Evolutionary conservation across 768 basidiomycete genomes (phyloP).

Genomic region (Mycena capillaripes): DNA sequence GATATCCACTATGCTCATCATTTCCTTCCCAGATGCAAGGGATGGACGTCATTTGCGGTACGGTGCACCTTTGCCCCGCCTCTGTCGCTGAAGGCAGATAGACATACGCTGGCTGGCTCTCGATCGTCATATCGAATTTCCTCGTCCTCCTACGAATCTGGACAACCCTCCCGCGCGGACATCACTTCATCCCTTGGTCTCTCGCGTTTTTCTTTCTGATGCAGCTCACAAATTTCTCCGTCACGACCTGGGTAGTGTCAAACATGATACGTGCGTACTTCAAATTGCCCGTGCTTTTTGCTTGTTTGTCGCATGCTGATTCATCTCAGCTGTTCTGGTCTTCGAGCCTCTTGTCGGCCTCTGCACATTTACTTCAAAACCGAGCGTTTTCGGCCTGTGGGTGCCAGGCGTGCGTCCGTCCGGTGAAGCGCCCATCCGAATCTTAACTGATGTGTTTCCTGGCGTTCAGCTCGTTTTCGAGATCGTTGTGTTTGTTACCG

Average conservation of each 20-base stretch:
- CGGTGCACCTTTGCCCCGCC: too few species aligned
- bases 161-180: constrained; percentile 45
- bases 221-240: constrained; percentile 37
- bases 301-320: neutral
- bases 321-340: neutral
- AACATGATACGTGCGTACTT: constrained; percentile 44
- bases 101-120: constrained; percentile 21
- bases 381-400: constrained; percentile 45
- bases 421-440: too few species aligned
- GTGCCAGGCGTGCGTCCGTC: too few species aligned
- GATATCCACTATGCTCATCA: neutral
- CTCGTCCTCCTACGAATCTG: constrained; percentile 49
- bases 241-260: constrained; percentile 38
- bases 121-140: constrained; percentile 31
- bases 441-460: too few species aligned
- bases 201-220: constrained; percentile 40
- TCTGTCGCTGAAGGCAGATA: neutral
- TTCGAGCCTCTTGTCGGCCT: constrained; percentile 31
- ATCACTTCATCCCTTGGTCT: constrained; percentile 38
- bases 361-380: constrained; percentile 40
- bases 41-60: neutral
- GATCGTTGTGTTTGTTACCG: constrained; percentile 44
- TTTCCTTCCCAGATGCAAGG: neutral
- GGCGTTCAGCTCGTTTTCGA: constrained; percentile 49
- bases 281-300: neutral